Conservation (phyloP, 2,329 filamentous ascomycete species). For the Colletotrichum gloeosporioides region DNA sequence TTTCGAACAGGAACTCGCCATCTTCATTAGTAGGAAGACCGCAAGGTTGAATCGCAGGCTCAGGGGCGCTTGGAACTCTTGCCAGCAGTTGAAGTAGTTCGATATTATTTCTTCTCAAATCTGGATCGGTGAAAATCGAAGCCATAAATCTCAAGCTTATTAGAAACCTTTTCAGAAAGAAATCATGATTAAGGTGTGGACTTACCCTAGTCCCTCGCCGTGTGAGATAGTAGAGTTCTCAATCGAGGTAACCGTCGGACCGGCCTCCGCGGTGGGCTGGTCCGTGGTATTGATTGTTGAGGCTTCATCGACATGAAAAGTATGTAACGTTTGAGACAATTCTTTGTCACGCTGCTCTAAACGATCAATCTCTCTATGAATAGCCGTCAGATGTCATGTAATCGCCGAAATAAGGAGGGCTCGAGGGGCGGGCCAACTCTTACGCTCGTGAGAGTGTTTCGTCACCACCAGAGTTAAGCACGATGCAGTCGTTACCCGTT, state of each 20-base stretch:
- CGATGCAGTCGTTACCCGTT: slow-evolving; percentile 30
- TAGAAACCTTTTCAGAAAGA: no score
- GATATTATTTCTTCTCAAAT: slow-evolving; percentile 17
- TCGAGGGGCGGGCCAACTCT: neutral
- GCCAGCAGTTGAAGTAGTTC: slow-evolving; percentile 15
- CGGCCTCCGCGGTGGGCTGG: neutral
- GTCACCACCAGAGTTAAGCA: slow-evolving; percentile 27
- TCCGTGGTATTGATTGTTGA: neutral
- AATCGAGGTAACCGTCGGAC: slow-evolving; percentile 23
- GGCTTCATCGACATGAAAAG: neutral
- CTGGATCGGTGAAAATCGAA: slow-evolving; percentile 22
- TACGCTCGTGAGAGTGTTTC: slow-evolving; percentile 29
- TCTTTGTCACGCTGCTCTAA: slow-evolving; percentile 25
- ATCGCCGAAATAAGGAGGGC: no score
- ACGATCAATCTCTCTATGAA: slow-evolving; percentile 24
- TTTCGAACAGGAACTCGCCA: slow-evolving; percentile 18
- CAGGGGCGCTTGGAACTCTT: neutral
- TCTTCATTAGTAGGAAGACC: slow-evolving; percentile 8
- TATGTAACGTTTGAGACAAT: neutral
- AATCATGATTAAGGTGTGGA: neutral
- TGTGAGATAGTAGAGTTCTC: slow-evolving; percentile 7
- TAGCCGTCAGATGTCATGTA: neutral
- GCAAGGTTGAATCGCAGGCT: neutral
- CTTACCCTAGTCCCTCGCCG: slow-evolving; percentile 20
- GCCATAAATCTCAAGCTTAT: slow-evolving; percentile 14